Percentiles rank a stretch among this genome's conserved stretches.
Conservation (phyloP, 192 early-diverging fungal species). For the Gonapodya sp. region DNA sequence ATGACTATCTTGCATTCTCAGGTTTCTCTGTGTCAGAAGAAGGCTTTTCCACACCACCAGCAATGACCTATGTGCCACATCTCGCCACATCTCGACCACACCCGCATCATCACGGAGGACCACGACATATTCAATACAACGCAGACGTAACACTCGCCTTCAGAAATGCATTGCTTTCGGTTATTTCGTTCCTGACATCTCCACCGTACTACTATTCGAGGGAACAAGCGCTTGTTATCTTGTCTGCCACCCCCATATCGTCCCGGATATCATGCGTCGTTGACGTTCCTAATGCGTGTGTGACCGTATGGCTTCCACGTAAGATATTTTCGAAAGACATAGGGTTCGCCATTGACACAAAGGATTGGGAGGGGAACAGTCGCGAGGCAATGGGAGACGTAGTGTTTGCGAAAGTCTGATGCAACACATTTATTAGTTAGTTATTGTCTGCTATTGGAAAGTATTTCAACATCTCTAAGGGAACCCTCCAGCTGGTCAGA, state of each 20-base stretch:
- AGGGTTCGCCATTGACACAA: neutral
- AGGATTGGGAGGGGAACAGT: neutral
- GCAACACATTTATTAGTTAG: too few species aligned
- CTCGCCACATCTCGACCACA: constrained; percentile 4
- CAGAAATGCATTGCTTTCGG: neutral
- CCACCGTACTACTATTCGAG: neutral
- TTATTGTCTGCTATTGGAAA: too few species aligned
- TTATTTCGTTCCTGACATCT: neutral
- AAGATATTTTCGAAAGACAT: neutral
- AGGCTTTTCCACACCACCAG: neutral
- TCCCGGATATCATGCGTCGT: constrained; percentile 11
- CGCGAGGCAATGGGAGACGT: neutral
- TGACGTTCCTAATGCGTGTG: constrained; percentile 4
- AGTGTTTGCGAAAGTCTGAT: neutral
- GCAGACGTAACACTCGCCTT: constrained; percentile 7
- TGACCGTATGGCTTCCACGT: neutral
- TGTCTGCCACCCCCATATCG: neutral
- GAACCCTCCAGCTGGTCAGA: too few species aligned
- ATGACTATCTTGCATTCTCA: neutral
- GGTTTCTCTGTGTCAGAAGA: neutral
- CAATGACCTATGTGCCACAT: neutral
- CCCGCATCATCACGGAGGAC: neutral
- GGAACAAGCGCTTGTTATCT: neutral
- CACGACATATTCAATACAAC: neutral
- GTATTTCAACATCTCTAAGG: too few species aligned